Percentiles rank a stretch among this genome's conserved stretches.
Evolutionary conservation across 2,329 filamentous ascomycete species (phyloP).

Genomic region (Fusarium coicis): DNA sequence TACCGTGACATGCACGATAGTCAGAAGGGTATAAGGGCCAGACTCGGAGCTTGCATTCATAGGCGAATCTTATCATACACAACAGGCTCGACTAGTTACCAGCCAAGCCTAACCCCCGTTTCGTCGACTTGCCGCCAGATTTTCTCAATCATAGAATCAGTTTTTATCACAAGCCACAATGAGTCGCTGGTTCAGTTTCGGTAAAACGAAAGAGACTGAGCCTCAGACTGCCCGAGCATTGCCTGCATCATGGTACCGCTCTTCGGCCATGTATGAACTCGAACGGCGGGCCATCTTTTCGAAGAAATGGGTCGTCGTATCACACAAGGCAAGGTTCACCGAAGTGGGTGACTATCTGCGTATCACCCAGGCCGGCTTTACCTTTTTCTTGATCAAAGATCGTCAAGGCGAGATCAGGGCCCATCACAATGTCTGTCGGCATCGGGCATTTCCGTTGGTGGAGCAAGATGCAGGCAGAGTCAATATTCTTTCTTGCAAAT

Average conservation of each 20-base stretch:
- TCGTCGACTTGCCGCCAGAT: accelerated
- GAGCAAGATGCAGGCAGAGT: not conserved
- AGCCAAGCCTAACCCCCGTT: accelerated
- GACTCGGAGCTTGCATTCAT: not conserved
- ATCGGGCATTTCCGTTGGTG: not conserved
- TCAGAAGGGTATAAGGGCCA: not conserved
- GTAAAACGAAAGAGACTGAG: not conserved
- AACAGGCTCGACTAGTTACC: not conserved
- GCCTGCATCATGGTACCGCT: not conserved
- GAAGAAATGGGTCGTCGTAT: not conserved
- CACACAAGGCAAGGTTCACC: not conserved
- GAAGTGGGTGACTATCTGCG: not conserved
- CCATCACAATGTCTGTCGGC: not conserved
- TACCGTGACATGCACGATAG: accelerated
- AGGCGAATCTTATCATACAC: not conserved
- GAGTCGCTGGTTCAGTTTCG: not conserved
- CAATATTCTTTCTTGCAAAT: not conserved
- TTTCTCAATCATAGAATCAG: accelerated
- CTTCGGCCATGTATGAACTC: not conserved
- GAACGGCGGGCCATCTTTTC: not conserved
- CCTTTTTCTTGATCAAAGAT: not conserved
- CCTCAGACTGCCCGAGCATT: not conserved
- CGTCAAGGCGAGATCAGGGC: not conserved
- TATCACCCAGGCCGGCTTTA: not conserved
- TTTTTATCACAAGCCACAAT: not conserved